These are phyloP conservation scores for Lathyrus oleraceus DNA, from an alignment of 306 rosid genomes.

Conservation along the genomic window DNA sequence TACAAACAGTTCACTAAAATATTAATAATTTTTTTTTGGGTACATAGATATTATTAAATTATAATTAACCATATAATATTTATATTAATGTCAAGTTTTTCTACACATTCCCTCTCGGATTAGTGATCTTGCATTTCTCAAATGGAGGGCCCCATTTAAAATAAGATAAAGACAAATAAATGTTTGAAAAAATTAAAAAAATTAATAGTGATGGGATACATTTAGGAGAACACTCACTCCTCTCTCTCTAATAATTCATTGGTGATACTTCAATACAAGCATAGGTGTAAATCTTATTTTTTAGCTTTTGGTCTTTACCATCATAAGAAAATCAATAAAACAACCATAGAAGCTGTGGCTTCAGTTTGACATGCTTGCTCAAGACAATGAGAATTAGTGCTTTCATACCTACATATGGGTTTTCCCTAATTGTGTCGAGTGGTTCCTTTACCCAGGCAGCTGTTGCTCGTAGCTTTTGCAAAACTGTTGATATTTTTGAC, in stretches of 20 bases:
- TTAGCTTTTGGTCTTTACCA: slow-evolving; percentile 7
- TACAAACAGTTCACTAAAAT: too few relatives aligned
- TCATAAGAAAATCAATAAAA: slow-evolving; percentile 15
- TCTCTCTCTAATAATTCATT: background rate
- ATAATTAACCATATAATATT: too few relatives aligned
- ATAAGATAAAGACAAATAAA: too few relatives aligned
- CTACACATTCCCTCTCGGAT: too few relatives aligned
- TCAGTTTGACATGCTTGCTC: slow-evolving; percentile 8
- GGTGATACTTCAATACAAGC: background rate
- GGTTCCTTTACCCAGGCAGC: slow-evolving; percentile 63
- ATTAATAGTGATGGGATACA: too few relatives aligned
- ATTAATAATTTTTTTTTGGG: too few relatives aligned
- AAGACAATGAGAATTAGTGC: slow-evolving; percentile 13
- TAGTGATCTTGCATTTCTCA: too few relatives aligned
- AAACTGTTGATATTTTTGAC: slow-evolving; percentile 79
- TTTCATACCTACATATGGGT: slow-evolving; percentile 16
- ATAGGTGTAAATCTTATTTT: background rate
- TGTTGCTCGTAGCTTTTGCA: slow-evolving; percentile 78
- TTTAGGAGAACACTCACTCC: too few relatives aligned
- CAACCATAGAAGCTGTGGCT: background rate
- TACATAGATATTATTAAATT: too few relatives aligned
- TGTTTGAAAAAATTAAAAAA: too few relatives aligned
- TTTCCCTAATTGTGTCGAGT: slow-evolving; percentile 23
- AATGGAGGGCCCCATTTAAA: too few relatives aligned
- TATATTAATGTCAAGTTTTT: too few relatives aligned